Evolutionary conservation across 768 basidiomycete species (phyloP), one percentile per base, ranked within the genome.

Genomic region (Stropharia rugosoannulata): DNA sequence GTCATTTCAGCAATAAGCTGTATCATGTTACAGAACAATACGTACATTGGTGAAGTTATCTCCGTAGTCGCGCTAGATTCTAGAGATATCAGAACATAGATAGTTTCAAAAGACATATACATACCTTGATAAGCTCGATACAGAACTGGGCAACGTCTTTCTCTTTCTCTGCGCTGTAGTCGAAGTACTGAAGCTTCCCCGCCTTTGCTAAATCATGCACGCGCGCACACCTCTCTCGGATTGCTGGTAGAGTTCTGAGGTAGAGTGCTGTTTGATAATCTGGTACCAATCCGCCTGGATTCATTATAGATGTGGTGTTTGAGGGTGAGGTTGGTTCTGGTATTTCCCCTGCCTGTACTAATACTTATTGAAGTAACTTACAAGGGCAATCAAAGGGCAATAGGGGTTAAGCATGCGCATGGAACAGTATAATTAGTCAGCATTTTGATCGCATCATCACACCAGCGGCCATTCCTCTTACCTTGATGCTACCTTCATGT

Each of bases 241-340:
- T 93, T n/a, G 94, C 83, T 13, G 92, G 89, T 3, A 97, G 79
- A 0, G 91, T 93, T 32, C 89, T 86, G 42, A 97, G 82, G 66
- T 95, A 95, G 5, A 72, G 74, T 22, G 86, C 83, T 38, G 73
- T 81, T 57, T 77, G 69, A 40, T 71, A 61, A 13, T 70, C 53
- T 10, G 74, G 53, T 12, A 70, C 58, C 16, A 50, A 58, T 18
- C 62, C 67, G 29, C 68, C 61, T 36, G 75, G 56, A 58, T 71
- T 73, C 70, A 73, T 76, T 36, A 56, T 62, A n/a, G 37, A 15
- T 52, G 58, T 22, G 22, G 22, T 22, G 22, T n/a, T n/a, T n/a
- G n/a, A n/a, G n/a, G n/a, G n/a, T n/a, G n/a, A n/a, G n/a, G n/a
- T n/a, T n/a, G n/a, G n/a, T n/a, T n/a, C 22, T 22, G 22, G 22